Evolutionary conservation across 495 filamentous ascomycete species (phyloP).

Genomic region (Penicillium salamii): DNA sequence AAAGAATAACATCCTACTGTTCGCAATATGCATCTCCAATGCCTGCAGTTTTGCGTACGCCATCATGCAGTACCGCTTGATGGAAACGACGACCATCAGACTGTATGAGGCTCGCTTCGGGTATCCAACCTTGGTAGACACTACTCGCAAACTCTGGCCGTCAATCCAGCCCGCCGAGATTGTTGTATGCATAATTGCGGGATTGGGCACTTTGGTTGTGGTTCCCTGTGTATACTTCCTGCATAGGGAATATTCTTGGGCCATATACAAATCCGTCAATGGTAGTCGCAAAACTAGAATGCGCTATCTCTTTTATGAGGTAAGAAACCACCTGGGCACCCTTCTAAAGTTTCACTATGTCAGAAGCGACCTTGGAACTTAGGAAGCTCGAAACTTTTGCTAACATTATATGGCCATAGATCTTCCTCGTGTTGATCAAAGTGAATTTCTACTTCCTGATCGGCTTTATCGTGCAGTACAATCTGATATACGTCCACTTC

Average conservation of each 20-base stretch:
- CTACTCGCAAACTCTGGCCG: slow-evolving; percentile 5
- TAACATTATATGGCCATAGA: background rate
- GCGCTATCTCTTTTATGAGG: slow-evolving; percentile 14
- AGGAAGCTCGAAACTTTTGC: too few relatives aligned
- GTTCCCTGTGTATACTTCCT: slow-evolving; percentile 4
- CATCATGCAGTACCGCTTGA: slow-evolving; percentile 2
- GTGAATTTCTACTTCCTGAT: background rate
- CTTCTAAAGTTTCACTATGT: background rate
- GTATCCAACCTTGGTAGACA: slow-evolving; percentile 6
- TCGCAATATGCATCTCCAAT: slow-evolving; percentile 24
- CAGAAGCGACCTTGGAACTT: background rate
- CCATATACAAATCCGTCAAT: slow-evolving; percentile 10
- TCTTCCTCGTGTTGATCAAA: background rate
- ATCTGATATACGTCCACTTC: background rate
- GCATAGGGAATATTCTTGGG: slow-evolving; percentile 13
- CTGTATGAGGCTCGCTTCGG: background rate
- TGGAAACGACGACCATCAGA: background rate
- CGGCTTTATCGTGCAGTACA: background rate
- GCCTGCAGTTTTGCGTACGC: slow-evolving; percentile 10
- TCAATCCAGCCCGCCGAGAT: slow-evolving; percentile 8
- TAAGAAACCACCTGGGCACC: background rate
- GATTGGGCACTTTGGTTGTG: background rate
- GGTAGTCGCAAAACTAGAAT: slow-evolving; percentile 1
- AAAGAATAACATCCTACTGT: slow-evolving; percentile 23
- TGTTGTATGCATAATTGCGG: background rate